These are phyloP conservation scores for Zymoseptoria brevis DNA, from an alignment of 2,329 filamentous ascomycete genomes.

Conservation along the genomic window DNA sequence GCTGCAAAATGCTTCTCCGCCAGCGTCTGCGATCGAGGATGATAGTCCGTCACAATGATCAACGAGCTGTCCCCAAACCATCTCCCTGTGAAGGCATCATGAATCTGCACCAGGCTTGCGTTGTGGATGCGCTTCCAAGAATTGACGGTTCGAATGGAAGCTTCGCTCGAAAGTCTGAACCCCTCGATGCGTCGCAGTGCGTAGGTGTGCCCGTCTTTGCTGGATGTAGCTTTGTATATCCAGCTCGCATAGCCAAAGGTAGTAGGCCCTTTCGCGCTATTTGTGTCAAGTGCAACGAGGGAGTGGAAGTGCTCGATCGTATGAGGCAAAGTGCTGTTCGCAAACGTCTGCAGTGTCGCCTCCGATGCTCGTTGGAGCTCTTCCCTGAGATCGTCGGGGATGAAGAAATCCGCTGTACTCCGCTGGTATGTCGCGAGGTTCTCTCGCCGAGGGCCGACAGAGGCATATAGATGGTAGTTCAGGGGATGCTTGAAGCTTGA, in stretches of 20 bases:
- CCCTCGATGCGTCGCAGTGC: constrained; percentile 80
- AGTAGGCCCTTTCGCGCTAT: constrained; percentile 65
- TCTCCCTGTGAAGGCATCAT: constrained; percentile 88
- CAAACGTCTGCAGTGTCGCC: constrained; percentile 74
- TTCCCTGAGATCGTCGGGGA: constrained; percentile 77
- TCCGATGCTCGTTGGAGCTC: constrained; percentile 84
- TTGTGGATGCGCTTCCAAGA: constrained; percentile 83
- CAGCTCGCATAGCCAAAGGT: constrained; percentile 85
- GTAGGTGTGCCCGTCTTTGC: constrained; percentile 83
- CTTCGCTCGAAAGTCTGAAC: constrained; percentile 80
- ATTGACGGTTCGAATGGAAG: constrained; percentile 76
- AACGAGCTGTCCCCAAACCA: constrained; percentile 92
- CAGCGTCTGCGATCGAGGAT: constrained; percentile 82
- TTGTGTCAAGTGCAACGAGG: constrained; percentile 78
- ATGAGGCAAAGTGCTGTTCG: constrained; percentile 61
- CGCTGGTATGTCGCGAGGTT: constrained; percentile 79
- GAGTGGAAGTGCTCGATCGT: constrained; percentile 84
- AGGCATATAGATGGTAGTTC: constrained; percentile 89
- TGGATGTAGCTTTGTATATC: constrained; percentile 89
- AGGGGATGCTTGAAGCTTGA: constrained; percentile 53
- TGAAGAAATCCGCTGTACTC: constrained; percentile 82
- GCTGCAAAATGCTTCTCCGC: constrained; percentile 66
- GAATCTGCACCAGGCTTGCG: constrained; percentile 72
- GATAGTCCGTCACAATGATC: constrained; percentile 88
- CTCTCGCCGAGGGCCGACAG: constrained; percentile 72